These are phyloP conservation scores for Pochonia chlamydosporia DNA, from an alignment of 2,329 filamentous ascomycete genomes.

Conservation along the genomic window DNA sequence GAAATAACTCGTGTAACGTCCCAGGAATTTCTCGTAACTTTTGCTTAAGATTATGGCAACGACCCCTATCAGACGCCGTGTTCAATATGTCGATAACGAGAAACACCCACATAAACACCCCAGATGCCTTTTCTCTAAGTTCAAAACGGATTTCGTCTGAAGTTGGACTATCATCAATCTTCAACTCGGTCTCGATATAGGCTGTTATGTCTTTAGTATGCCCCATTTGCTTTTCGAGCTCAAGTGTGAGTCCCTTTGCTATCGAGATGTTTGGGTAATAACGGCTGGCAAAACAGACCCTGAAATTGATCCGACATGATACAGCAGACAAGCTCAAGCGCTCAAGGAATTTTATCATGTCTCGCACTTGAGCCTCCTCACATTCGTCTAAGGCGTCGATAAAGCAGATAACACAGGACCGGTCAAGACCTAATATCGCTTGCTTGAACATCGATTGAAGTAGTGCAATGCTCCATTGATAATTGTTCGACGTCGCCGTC, in stretches of 20 bases:
- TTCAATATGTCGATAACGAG: conserved; percentile 5
- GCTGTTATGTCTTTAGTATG: conserved; percentile 18
- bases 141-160: conserved; percentile 10
- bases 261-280: conserved; percentile 36
- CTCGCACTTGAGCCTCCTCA: conserved; percentile 29
- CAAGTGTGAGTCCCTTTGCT: conserved; percentile 17
- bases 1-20: conserved; percentile 42
- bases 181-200: conserved; percentile 17
- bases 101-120: conserved; percentile 10
- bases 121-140: background rate
- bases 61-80: conserved; percentile 12
- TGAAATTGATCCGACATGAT: conserved; percentile 15
- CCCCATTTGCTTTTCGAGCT: conserved; percentile 17
- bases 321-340: conserved; percentile 23
- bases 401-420: conserved; percentile 10
- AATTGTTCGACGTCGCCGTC: background rate
- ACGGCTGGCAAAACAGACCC: conserved; percentile 36
- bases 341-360: conserved; percentile 38
- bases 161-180: conserved; percentile 21
- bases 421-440: conserved; percentile 10
- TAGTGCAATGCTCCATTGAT: background rate
- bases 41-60: conserved; percentile 13
- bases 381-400: conserved; percentile 44
- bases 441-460: conserved; percentile 13
- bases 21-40: conserved; percentile 28